Evolutionary conservation across 331 rosid species (phyloP), one percentile per base, ranked within the genome.

Genomic region (Spiraea crenata): DNA sequence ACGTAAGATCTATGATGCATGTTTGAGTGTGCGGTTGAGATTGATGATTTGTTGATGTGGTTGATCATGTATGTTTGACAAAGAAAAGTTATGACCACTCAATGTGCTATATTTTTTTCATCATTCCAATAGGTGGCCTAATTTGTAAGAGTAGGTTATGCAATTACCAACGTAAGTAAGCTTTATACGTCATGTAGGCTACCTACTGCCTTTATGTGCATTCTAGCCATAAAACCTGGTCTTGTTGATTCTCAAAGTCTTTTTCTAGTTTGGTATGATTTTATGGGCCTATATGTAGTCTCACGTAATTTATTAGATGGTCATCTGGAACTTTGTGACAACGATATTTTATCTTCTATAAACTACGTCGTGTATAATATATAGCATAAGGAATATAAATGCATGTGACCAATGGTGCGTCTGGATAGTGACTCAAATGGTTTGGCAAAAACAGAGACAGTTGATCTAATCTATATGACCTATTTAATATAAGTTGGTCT

Each of bases 371-470:
- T 38, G 3, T 37, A 31, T 70, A 51, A 35, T 57, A 5, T 38
- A 39, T 9, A 13, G 52, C 44, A 4, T 40, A 20, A 19, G 40
- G 51, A 39, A 20, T 65, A 54, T 45, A 64, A 73, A 66, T 70
- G 57, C 82, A 78, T 72, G 82, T 75, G 77, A 76, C 55, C 37
- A 34, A 64, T 49, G 57, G 20, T 38, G n/a, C 57, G 61, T 45
- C 12, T 74, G 69, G 80, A 76, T 16, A 25, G 56, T 14, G 79
- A 69, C 82, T 41, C 76, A 71, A 49, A 79, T 19, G 50, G 12
- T 40, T 4, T 6, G 6, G 13, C 15, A 6, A 12, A 20, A 69
- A 13, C 19, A 9, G 42, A 4, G 74, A 69, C 74, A 42, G 55
- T 69, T 56, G 44, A 31, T 35, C 12, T 51, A n/a, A n/a, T n/a